phyloP scores from a whole-genome alignment of 2,329 filamentous ascomycete species.

The Didymella lethalis region DNA sequence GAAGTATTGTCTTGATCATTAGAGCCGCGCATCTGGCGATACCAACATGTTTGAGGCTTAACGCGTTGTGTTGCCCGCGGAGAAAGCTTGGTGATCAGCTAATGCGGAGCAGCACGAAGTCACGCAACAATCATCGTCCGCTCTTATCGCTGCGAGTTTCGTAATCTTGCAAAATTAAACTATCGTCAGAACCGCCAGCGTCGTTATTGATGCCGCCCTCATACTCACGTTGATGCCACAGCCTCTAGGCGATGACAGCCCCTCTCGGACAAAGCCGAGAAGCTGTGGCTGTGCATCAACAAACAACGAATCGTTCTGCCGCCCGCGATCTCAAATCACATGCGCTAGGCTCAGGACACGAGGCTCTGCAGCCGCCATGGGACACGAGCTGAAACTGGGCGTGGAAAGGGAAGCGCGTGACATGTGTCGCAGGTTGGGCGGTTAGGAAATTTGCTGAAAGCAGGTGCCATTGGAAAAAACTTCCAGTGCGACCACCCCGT shows the following conservation, averaged over 20 bases:
- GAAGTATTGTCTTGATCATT: neutral
- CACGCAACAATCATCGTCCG: neutral
- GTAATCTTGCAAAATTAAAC: no score
- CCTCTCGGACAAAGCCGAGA: constrained; percentile 9
- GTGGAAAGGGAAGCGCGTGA: constrained; percentile 13
- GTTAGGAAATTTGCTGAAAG: constrained; percentile 21
- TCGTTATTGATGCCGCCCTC: neutral
- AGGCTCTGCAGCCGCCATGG: constrained; percentile 25
- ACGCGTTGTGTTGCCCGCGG: neutral
- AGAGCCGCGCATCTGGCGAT: neutral
- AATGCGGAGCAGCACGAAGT: neutral
- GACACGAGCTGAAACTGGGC: constrained; percentile 28
- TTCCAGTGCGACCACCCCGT: constrained; percentile 20
- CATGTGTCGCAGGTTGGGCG: constrained; percentile 20
- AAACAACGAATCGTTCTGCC: constrained; percentile 2
- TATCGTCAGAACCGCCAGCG: neutral
- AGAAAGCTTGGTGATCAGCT: neutral
- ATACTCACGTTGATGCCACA: neutral
- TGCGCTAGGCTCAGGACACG: constrained; percentile 17
- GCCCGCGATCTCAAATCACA: constrained; percentile 8
- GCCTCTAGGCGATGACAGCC: constrained; percentile 5
- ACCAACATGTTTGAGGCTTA: neutral
- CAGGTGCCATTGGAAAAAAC: constrained; percentile 14
- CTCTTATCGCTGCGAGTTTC: neutral
- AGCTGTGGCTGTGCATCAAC: constrained; percentile 24